A percentile compares a stretch with the other conserved stretches of the same genome.
Evolutionary conservation across 441 rosid species (phyloP).

Genomic region (Gossypium gossypioides): DNA sequence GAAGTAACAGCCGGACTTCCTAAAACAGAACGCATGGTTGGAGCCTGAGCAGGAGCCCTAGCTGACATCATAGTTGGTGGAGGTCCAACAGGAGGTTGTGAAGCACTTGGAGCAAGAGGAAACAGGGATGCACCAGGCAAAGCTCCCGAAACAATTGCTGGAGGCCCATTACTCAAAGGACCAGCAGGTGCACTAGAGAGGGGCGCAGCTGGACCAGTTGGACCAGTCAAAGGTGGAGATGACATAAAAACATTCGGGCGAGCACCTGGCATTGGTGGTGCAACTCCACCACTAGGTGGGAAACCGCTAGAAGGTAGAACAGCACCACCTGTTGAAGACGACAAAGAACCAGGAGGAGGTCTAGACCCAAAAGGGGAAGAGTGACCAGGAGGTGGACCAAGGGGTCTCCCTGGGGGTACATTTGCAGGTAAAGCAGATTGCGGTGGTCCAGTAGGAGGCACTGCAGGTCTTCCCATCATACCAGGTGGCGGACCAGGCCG

Average conservation of each 20-base stretch:
- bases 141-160: slow-evolving; percentile 32
- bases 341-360: slow-evolving; percentile 52
- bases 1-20: slow-evolving; percentile 28
- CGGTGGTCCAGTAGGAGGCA: slow-evolving; percentile 34
- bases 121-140: slow-evolving; percentile 38
- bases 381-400: slow-evolving; percentile 41
- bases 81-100: slow-evolving; percentile 47
- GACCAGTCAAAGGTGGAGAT: slow-evolving; percentile 30
- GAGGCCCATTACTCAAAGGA: slow-evolving; percentile 59
- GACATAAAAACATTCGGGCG: slow-evolving; percentile 35
- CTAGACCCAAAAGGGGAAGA: slow-evolving; percentile 53
- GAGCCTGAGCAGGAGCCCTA: slow-evolving; percentile 41
- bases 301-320: slow-evolving; percentile 8
- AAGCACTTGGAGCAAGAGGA: slow-evolving; percentile 34
- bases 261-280: slow-evolving; percentile 34
- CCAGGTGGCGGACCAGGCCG: slow-evolving; percentile 26
- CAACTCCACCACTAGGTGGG: slow-evolving; percentile 15
- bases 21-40: slow-evolving; percentile 30
- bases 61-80: slow-evolving; percentile 33
- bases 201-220: slow-evolving; percentile 25
- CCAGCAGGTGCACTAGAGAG: slow-evolving; percentile 36
- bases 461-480: slow-evolving; percentile 37
- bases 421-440: slow-evolving; percentile 41
- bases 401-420: slow-evolving; percentile 44
- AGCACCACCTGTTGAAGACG: slow-evolving; percentile 29